Evolutionary conservation across 2,329 filamentous ascomycete genomes (phyloP), one percentile per base, ranked within the genome.

Genomic region (Penicillium janthinellum): DNA sequence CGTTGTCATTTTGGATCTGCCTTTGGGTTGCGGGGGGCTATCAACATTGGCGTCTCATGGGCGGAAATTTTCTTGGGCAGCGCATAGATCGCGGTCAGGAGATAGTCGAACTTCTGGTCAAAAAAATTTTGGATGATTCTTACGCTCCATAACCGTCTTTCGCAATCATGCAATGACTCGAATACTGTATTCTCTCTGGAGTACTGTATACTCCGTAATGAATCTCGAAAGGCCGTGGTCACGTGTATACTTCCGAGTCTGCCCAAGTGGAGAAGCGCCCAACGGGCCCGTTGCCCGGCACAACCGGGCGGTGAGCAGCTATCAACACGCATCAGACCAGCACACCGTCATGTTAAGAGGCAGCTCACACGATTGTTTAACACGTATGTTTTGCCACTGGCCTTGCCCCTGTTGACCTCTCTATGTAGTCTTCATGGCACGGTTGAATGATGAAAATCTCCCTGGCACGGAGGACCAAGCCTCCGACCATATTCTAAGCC

Each of bases 401-500:
- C 22, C 6, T 37, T n/a, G 15, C 25, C 51, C 15, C 17, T 25
- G 14, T 45, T 55, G 25, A 35, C 20, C 10, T 12, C 25, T 22
- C 22, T 22, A 63, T 59, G 57, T 58, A 14, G 45, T 45, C 50
- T 49, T 5, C 22, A 68, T 68, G 66, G 65, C 66, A 37, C 56
- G 55, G 55, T 44, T 63, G 34, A 60, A 60, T 48, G 58, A 66
- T 48, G 65, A 60, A 10, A 39, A 49, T 56, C 41, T 60, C 34
- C 39, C 44, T 39, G 50, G 44, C 39, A 28, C 57, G 34, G 61
- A 52, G 35, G 52, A 47, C 39, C 28, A 64, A 22, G 51, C 56
- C 44, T 60, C 66, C 44, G 60, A 62, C 38, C 52, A 67, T 47
- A 67, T 68, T 34, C 45, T 67, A 51, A 68, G 66, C 50, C 66